A percentile compares a stretch with the other conserved stretches of the same genome.
Conservation (phyloP, 495 filamentous ascomycete genomes). For the Xylaria flabelliformis region DNA sequence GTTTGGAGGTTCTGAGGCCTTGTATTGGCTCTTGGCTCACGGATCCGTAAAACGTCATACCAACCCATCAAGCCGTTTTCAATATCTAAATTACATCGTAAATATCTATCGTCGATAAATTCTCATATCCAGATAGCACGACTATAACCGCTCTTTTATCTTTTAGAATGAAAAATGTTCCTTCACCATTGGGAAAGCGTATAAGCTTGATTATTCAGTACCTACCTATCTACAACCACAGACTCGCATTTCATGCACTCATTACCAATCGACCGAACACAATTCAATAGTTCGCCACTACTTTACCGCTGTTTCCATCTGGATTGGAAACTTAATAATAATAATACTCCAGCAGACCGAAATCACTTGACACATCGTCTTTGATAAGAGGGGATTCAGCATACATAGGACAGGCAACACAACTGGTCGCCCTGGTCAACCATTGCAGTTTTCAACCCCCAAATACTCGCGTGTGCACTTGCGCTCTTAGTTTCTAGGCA, state of each 20-base stretch:
- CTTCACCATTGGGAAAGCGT: slow-evolving; percentile 23
- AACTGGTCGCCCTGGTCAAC: not conserved
- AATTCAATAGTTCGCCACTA: not conserved
- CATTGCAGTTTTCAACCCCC: slow-evolving; percentile 1
- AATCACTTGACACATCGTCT: not conserved
- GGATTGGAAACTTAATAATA: not conserved
- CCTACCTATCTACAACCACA: not conserved
- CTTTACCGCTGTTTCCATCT: not conserved
- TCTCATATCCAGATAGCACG: not conserved
- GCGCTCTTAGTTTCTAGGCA: not conserved
- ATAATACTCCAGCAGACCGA: not conserved
- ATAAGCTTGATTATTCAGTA: slow-evolving; percentile 35
- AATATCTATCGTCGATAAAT: not conserved
- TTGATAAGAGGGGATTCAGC: not conserved
- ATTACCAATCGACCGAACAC: not conserved
- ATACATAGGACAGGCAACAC: not conserved
- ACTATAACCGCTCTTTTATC: slow-evolving; percentile 8
- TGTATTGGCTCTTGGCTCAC: not conserved
- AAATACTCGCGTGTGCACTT: not conserved
- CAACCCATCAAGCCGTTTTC: not conserved
- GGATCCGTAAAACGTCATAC: slow-evolving; percentile 6
- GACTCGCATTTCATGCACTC: not conserved
- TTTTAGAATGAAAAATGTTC: slow-evolving; percentile 9
- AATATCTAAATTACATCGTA: not conserved
- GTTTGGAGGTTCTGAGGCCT: not conserved